Evolutionary conservation across 345 rosid species (phyloP), one percentile per base, ranked within the genome.

Genomic region (Citrus trifoliata): DNA sequence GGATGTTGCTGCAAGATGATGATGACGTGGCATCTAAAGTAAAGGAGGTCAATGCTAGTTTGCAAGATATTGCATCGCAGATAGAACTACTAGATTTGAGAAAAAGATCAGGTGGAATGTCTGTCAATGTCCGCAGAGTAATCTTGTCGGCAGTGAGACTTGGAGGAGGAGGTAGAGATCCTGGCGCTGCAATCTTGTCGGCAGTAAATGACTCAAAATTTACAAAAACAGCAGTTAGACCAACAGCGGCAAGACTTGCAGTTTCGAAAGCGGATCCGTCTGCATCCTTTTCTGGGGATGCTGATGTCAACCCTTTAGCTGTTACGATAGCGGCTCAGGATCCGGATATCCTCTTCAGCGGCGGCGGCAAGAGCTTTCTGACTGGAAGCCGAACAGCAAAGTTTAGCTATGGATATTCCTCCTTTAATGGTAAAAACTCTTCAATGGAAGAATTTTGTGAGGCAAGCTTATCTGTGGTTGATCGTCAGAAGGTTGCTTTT

Each of bases 381-480:
- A 81, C 72, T 53, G 85, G 86, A 63, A 78, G 83, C 58, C 80
- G 71, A 58, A 55, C 62, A 72, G 78, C 79, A 2, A 83, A 79
- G 79, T 83, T 85, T 78, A 87, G 88, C 80, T 88, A 85, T 83
- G 93, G 93, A 67, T 87, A 88, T 80, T 83, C 90, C 75, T 88
- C 86, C 76, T 87, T 83, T 80, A 83, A 83, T 75, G 93, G 91
- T 5, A 90, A 87, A 83, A 86, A 91, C 56, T 73, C 90, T 70
- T 87, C 93, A 22, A 90, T 90, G 93, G 90, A 88, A 80, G 93
- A 90, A 77, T 90, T 87, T 56, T 90, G 80, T 62, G 93, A 88
- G 82, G 87, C 90, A 7, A 87, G 86, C 40, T 81, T 88, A 78
- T 80, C 84, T 74, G 90, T 82, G 64, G 86, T 90, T 70, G 85